Base-by-base conservation (phyloP, 1,284 basidiomycete genomes). In the Xerocomus nothofagi region DNA sequence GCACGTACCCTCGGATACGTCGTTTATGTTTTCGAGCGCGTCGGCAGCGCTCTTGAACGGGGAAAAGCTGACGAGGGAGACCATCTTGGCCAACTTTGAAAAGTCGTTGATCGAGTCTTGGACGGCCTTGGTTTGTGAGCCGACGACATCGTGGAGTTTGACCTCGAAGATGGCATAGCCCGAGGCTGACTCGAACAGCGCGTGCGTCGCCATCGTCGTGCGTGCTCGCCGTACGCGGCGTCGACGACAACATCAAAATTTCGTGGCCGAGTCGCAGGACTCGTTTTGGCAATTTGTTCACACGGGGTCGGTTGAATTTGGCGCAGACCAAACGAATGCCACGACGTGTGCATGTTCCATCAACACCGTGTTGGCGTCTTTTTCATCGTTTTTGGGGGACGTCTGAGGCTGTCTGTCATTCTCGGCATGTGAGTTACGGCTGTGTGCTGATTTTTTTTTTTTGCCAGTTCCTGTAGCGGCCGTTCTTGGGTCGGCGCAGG, bases 31-130 rank as follows among this genome's bases (percentile, higher is more conserved):
- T 74, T 99, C 94, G 58, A 99, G 77, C 24, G 96, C 97, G 70
- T 98, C 91, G 2, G 93, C 93, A 33, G 95, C 94, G 57, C 80
- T 94, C 71, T 93, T 93, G 80, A 97, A 99, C 2, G 97, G 96
- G 51, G 87, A 81, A 77, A 98, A 99, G 67, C 91, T 95, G 70
- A 91, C 72, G 63, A 99, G 76, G 64, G 86, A 80, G 58, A 98
- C 91, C 91, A 98, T 96, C 78, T 95, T 94, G 59, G 83, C 80
- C 71, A 99, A 99, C 69, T 92, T 94, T 67, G 85, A 78, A 62
- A 96, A 77, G 72, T 98, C 93, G 58, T 79, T 78, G 62, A 96
- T 86, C 38, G 91, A 88, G 53, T 90, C 84, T 73, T 98, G 95
- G 49, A 95, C 87, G 40, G 82, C 81, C 67, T 82, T 80, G 44